A percentile compares a stretch with the other conserved stretches of the same genome.
Conservation (phyloP, 2,329 filamentous ascomycete species). For the Tothia fuscella region DNA sequence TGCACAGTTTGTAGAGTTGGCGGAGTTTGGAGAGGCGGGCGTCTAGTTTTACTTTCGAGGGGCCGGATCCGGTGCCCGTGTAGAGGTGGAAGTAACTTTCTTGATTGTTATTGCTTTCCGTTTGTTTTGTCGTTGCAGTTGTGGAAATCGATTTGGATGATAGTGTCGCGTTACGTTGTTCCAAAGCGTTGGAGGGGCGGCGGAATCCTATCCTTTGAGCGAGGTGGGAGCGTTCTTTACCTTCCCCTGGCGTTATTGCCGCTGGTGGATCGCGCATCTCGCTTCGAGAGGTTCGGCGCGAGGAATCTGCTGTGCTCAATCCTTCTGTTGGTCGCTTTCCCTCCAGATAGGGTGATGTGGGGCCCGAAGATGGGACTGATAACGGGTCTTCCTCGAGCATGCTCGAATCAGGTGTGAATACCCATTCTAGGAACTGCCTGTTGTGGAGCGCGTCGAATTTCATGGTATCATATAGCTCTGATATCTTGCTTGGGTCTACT, state of each 20-base stretch:
- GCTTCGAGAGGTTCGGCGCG: conserved; percentile 1
- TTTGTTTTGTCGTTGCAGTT: not conserved
- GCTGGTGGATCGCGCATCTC: not conserved
- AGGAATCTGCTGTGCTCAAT: not conserved
- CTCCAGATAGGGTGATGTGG: not conserved
- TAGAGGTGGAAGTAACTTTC: conserved; percentile 82
- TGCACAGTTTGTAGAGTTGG: conserved; percentile 85
- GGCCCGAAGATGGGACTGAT: not conserved
- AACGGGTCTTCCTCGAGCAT: conserved; percentile 47
- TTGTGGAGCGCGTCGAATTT: conserved; percentile 98
- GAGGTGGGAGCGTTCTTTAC: conserved; percentile 20
- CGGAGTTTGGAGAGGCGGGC: conserved; percentile 76
- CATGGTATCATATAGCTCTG: conserved; percentile 98
- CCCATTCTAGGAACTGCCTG: conserved; percentile 90
- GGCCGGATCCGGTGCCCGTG: conserved; percentile 45
- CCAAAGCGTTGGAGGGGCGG: conserved; percentile 33
- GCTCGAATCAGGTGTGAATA: conserved; percentile 75
- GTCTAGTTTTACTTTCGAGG: conserved; percentile 67
- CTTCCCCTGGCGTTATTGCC: conserved; percentile 9
- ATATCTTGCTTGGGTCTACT: conserved; percentile 97
- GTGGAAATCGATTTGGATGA: conserved; percentile 1
- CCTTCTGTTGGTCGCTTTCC: not conserved
- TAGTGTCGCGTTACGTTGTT: not conserved
- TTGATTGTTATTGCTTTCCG: conserved; percentile 29
- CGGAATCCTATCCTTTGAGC: conserved; percentile 41